Percentiles rank a stretch among this genome's conserved stretches.
Conservation (phyloP, 805 yeast genomes). For the Suhomyces pyralidae region DNA sequence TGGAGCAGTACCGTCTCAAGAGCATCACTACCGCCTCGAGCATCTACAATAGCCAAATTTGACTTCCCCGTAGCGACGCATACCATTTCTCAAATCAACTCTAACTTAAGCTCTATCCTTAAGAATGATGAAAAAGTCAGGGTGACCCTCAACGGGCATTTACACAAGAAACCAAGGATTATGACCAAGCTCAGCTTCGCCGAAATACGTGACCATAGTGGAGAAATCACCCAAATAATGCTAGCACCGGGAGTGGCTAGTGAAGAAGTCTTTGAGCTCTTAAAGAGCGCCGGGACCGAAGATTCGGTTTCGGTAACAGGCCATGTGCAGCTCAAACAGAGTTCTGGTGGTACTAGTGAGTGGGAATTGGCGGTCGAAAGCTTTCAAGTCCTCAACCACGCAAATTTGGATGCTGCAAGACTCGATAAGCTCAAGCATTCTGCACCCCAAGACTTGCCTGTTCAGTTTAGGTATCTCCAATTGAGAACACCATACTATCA, state of each 20-base stretch:
- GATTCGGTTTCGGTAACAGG: slow-evolving; percentile 74
- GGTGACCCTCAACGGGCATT: slow-evolving; percentile 77
- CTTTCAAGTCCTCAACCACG: slow-evolving; percentile 57
- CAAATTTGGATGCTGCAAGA: slow-evolving; percentile 66
- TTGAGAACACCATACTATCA: slow-evolving; percentile 62
- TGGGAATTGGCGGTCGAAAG: slow-evolving; percentile 60
- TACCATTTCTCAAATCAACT: slow-evolving; percentile 10
- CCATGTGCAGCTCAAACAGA: slow-evolving; percentile 32
- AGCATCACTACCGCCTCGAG: slow-evolving; percentile 17
- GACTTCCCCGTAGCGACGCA: slow-evolving; percentile 36
- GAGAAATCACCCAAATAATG: slow-evolving; percentile 56
- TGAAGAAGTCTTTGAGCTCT: slow-evolving; percentile 34
- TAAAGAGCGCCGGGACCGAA: slow-evolving; percentile 57
- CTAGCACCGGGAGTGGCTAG: slow-evolving; percentile 41
- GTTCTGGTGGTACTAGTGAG: slow-evolving; percentile 6
- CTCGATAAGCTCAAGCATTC: slow-evolving; percentile 55
- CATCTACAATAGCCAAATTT: slow-evolving; percentile 27
- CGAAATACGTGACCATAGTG: slow-evolving; percentile 68
- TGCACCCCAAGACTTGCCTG: slow-evolving; percentile 59
- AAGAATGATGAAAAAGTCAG: background rate
- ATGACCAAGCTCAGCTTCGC: slow-evolving; percentile 73
- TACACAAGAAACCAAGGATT: slow-evolving; percentile 69
- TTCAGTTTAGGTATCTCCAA: slow-evolving; percentile 79
- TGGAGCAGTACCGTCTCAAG: background rate
- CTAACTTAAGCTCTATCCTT: slow-evolving; percentile 1